These are phyloP conservation scores for Urochloa ruziziensis DNA, from an alignment of 176 grass and related monocot genomes.

Conservation along the genomic window DNA sequence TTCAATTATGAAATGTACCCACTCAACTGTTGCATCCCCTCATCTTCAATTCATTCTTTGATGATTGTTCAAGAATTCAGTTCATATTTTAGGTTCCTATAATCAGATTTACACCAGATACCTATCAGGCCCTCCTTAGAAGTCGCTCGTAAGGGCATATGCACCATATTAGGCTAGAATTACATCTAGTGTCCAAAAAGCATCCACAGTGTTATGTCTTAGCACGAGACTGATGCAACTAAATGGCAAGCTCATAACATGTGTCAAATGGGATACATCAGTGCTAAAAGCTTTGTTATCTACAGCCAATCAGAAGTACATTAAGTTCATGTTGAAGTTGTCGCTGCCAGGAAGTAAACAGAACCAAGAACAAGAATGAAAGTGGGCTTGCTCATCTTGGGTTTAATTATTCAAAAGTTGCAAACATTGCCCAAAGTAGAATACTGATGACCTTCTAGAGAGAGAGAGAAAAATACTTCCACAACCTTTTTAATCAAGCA, in stretches of 20 bases:
- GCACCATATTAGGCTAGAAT: background rate
- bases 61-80: background rate
- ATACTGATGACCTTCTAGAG: background rate
- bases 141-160: background rate
- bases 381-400: background rate
- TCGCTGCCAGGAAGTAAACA: background rate
- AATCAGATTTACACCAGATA: background rate
- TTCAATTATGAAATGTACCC: background rate
- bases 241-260: background rate
- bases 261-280: background rate
- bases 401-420: slow-evolving; percentile 9
- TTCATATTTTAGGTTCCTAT: background rate
- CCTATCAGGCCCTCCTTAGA: background rate
- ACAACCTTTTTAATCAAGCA: background rate
- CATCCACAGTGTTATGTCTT: too few species aligned
- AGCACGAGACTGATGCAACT: too few species aligned
- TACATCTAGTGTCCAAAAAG: too few species aligned
- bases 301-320: background rate
- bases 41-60: background rate
- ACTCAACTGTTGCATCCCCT: background rate
- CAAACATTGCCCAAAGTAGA: background rate
- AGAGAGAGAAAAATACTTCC: background rate
- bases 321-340: background rate
- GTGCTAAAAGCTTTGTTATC: background rate
- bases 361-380: background rate